Base-by-base conservation (phyloP, 2,329 filamentous ascomycete genomes). In the Exophiala viscosa region DNA sequence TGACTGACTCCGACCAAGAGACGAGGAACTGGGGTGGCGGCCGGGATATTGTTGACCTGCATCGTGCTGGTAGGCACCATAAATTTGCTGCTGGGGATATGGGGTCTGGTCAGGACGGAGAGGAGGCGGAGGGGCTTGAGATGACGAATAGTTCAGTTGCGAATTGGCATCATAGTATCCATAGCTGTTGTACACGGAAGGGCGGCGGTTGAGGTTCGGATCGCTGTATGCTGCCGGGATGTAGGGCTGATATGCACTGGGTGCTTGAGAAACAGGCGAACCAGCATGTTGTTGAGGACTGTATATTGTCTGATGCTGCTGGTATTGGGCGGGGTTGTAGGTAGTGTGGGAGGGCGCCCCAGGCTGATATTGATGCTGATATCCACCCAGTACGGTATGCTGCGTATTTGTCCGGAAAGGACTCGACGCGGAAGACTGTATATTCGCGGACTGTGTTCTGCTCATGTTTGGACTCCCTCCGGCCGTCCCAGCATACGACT, bases 211-310 rank as follows among this genome's bases (percentile, higher is more conserved):
- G 15, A 60, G 41, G 44, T 51, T 50, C 17, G 51, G 55, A 15
- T 71, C 63, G 40, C 73, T 71, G 56, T 78, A 78, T 17, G 74
- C 74, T 2, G 76, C 75, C 1, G 76, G 76, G 50, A 77, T 74
- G 60, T 79, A 79, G 9, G 74, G 71, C 50, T 74, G 73, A 58
- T 73, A 70, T 9, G 52, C n/a, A 34, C 50, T 67, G 17, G 55
- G 43, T 9, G 57, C 38, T 9, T 55, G 52, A 33, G 52, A 45
- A n/a, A 50, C 28, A 14, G 50, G 49, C 7, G 55, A 47, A 17
- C 43, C 36, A 35, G 63, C 65, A 63, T 78, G 92, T 34, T 77
- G 74, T 66, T 86, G 80, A 1, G 88, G 87, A 65, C 91, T 92
- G 70, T 91, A 92, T 39, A 80, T 77, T 67, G 71, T 69, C 32